Base-by-base conservation (phyloP, 345 rosid species). In the Eucalyptus tenuipes region DNA sequence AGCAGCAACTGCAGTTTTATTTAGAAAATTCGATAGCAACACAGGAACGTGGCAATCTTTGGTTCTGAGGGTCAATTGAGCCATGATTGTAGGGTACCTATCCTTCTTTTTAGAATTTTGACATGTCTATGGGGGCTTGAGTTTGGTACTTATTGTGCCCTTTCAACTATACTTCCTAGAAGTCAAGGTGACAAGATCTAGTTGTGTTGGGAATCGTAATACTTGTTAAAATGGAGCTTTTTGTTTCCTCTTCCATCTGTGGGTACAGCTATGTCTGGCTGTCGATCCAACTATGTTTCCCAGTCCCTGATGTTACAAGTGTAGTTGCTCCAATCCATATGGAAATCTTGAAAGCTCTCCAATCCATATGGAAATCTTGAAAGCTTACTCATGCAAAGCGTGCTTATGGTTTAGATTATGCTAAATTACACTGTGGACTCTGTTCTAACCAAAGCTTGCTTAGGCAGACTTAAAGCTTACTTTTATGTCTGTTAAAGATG, bases 241-340 rank as follows among this genome's bases (percentile, higher is more conserved):
- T 75, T 75, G 68, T 61, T 61, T 61, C 31, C 47, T 75, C 82
- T 75, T 75, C 15, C 47, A 40, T 22, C 82, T 40, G 82, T 40
- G 82, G 82, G 27, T 75, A 71, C 47, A 20, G 82, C 47, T 3
- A 75, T 75, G 4, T 75, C 47, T 40, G 82, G 47, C 11, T 75
- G 47, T 22, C 5, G 2, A 40, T 40, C 15, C 27, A 11, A 0
- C 5, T 75, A 2, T 1, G 5, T 20, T 75, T 75, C 45, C 27
- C 47, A 75, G 47, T 20, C 13, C 47, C 25, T 40, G 47, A 75
- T 10, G 47, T 75, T 75, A 75, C 82, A 10, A 75, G 82, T 2
- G 25, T 22, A 40, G 82, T 75, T 75, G 82, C 82, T 75, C 47
- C 82, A 22, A 75, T 75, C 82, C 82, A 37, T 75, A 10, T 40